These are phyloP conservation scores for Triangularia verruculosa DNA, from an alignment of 2,329 filamentous ascomycete genomes.

Conservation along the genomic window DNA sequence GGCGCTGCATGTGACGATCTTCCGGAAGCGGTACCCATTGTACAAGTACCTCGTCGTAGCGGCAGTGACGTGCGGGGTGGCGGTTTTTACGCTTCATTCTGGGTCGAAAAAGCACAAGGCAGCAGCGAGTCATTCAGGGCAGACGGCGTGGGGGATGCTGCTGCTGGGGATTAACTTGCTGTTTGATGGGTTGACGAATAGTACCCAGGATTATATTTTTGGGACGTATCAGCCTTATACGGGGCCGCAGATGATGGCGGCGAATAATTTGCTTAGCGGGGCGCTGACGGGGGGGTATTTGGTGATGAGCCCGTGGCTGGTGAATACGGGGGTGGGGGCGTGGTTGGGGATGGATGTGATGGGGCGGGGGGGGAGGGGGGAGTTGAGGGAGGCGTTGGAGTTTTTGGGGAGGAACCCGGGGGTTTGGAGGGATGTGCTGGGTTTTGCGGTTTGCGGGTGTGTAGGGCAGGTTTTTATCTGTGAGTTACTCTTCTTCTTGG, in stretches of 20 bases:
- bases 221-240: slow-evolving; percentile 72
- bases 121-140: slow-evolving; percentile 44
- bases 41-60: slow-evolving; percentile 96
- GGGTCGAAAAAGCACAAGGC: slow-evolving; percentile 52
- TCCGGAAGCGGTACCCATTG: slow-evolving; percentile 81
- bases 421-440: slow-evolving; percentile 83
- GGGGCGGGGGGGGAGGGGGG: slow-evolving; percentile 69
- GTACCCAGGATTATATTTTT: slow-evolving; percentile 95
- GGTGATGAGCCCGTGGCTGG: slow-evolving; percentile 74
- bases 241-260: slow-evolving; percentile 99
- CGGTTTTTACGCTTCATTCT: slow-evolving; percentile 88
- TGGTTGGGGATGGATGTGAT: slow-evolving; percentile 65
- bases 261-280: slow-evolving; percentile 86
- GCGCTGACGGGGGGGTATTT: slow-evolving; percentile 74
- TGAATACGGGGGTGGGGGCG: slow-evolving; percentile 60
- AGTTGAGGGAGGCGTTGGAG: slow-evolving; percentile 72
- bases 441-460: slow-evolving; percentile 86
- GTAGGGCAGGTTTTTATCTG: slow-evolving; percentile 96
- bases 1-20: slow-evolving; percentile 91
- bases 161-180: slow-evolving; percentile 86
- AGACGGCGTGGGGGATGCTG: slow-evolving; percentile 74
- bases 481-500: slow-evolving; percentile 38
- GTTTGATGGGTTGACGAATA: slow-evolving; percentile 94
- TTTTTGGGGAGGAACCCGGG: slow-evolving; percentile 79
- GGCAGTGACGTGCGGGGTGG: slow-evolving; percentile 87